Percentiles rank a stretch among this genome's conserved stretches.
phyloP scores from a whole-genome alignment of 1,284 basidiomycete genomes.

The Trichosporon faecale region DNA sequence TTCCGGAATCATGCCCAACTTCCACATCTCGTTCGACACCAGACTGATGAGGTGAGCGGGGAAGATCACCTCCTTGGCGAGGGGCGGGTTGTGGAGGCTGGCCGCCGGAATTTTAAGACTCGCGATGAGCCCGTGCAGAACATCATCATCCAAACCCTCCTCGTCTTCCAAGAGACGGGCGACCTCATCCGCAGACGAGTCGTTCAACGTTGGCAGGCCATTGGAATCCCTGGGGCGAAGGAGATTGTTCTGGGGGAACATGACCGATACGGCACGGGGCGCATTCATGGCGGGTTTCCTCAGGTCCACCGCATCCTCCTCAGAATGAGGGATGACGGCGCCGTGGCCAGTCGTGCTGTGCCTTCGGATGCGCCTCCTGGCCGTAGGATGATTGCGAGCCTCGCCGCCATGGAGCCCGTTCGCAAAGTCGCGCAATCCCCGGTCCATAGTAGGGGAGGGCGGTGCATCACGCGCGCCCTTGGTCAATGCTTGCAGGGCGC shows the following conservation, averaged over 20 bases:
- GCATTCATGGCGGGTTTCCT: constrained; percentile 71
- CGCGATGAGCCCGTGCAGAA: constrained; percentile 83
- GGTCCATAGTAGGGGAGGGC: constrained; percentile 64
- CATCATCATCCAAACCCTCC: constrained; percentile 89
- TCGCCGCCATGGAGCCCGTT: constrained; percentile 66
- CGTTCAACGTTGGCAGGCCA: constrained; percentile 70
- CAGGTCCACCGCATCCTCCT: constrained; percentile 21
- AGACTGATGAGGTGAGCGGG: constrained; percentile 98
- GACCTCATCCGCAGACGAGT: constrained; percentile 92
- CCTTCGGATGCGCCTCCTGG: constrained; percentile 58
- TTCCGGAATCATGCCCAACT: constrained; percentile 93
- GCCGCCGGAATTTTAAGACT: constrained; percentile 91
- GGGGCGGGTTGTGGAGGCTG: constrained; percentile 83
- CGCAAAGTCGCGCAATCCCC: constrained; percentile 40
- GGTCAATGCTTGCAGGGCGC: constrained; percentile 79
- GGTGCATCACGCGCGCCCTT: constrained; percentile 59
- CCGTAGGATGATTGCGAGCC: constrained; percentile 15
- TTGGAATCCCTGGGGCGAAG: constrained; percentile 61
- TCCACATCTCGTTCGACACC: constrained; percentile 99
- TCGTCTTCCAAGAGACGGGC: constrained; percentile 88
- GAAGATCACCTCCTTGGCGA: constrained; percentile 97
- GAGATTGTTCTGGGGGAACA: constrained; percentile 68
- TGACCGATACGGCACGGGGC: constrained; percentile 89
- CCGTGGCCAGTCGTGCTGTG: constrained; percentile 42
- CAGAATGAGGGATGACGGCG: constrained; percentile 7